phyloP scores from a whole-genome alignment of 495 filamentous ascomycete genomes.

The Penicillium arizonense region DNA sequence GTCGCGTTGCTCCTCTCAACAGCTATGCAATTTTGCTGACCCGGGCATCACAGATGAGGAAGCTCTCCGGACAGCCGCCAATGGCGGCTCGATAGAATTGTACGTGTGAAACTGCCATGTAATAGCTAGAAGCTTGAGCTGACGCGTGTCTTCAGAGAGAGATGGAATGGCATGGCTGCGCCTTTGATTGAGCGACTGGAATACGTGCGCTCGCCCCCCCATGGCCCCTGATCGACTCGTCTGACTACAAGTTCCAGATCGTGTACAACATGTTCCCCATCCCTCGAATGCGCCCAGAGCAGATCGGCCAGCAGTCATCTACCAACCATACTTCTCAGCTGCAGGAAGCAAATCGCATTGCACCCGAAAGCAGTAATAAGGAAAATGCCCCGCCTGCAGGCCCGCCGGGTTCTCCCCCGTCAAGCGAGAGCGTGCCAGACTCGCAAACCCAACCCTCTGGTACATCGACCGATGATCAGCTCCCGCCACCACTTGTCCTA shows the following conservation, averaged over 20 bases:
- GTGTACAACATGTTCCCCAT: constrained; percentile 53
- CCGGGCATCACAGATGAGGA: constrained; percentile 49
- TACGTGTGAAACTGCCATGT: constrained; percentile 36
- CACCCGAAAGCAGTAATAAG: constrained; percentile 45
- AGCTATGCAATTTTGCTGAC: constrained; percentile 2
- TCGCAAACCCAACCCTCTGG: constrained; percentile 47
- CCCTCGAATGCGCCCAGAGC: constrained; percentile 37
- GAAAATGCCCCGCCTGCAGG: constrained; percentile 49
- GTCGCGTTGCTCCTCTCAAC: background rate
- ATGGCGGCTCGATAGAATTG: constrained; percentile 68
- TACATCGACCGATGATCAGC: constrained; percentile 37
- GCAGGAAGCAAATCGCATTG: constrained; percentile 30
- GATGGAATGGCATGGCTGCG: constrained; percentile 54
- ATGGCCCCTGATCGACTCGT: background rate
- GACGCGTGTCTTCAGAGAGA: constrained; percentile 40
- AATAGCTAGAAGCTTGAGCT: constrained; percentile 16
- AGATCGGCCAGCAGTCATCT: constrained; percentile 21
- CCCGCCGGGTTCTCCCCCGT: constrained; percentile 27
- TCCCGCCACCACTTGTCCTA: constrained; percentile 63
- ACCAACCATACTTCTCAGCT: constrained; percentile 32
- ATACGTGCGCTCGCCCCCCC: constrained; percentile 36
- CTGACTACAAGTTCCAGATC: constrained; percentile 37
- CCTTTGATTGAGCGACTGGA: constrained; percentile 53
- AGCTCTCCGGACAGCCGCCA: constrained; percentile 59
- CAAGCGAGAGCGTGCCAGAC: constrained; percentile 45